Evolutionary conservation across 768 basidiomycete genomes (phyloP).

Genomic region (Podaxis carcinomalis): DNA sequence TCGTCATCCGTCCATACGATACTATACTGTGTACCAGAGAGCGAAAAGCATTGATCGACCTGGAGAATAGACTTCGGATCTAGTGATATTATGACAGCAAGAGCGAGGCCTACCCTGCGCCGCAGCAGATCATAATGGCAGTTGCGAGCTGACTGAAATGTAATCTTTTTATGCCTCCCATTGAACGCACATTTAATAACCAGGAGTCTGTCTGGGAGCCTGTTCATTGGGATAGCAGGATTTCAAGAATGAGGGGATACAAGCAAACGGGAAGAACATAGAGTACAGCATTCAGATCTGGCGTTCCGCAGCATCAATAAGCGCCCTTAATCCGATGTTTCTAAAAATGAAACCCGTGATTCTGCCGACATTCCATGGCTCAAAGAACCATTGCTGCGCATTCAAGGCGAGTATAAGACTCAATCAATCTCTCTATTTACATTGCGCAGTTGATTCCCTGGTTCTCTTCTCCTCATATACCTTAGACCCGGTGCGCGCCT

Average conservation of each 20-base stretch:
- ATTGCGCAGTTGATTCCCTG: too few relatives aligned
- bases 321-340: background rate
- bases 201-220: conserved; percentile 70
- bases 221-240: conserved; percentile 23
- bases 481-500: too few relatives aligned
- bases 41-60: conserved; percentile 84
- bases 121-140: conserved; percentile 75
- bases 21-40: conserved; percentile 63
- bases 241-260: background rate
- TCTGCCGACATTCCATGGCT: background rate
- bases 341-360: background rate
- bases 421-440: too few relatives aligned
- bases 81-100: conserved; percentile 4
- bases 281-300: conserved; percentile 11
- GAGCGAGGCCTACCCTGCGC: conserved; percentile 50
- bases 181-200: conserved; percentile 84
- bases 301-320: conserved; percentile 9
- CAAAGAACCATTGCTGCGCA: background rate
- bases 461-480: too few relatives aligned
- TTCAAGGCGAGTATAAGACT: background rate
- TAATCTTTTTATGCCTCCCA: conserved; percentile 67
- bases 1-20: conserved; percentile 90
- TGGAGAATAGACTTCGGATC: conserved; percentile 25
- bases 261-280: conserved; percentile 7
- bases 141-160: conserved; percentile 72